Percentiles rank a stretch among this genome's conserved stretches.
Evolutionary conservation across 164 flowering plant genomes (phyloP).

Genomic region (Hamamelis virginiana): DNA sequence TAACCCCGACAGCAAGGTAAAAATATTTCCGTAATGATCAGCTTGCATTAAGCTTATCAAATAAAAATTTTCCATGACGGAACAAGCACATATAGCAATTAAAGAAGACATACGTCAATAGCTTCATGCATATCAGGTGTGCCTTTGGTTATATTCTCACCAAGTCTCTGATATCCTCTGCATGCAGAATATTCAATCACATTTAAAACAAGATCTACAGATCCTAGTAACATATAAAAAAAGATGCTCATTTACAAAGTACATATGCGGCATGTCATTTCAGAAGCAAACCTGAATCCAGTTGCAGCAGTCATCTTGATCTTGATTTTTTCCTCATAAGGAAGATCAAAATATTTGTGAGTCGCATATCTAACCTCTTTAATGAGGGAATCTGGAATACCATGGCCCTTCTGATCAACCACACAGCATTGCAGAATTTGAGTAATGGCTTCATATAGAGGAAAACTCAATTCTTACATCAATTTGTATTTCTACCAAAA

Average conservation of each 20-base stretch:
- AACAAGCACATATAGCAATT: not conserved
- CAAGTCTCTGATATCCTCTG: slow-evolving; percentile 92
- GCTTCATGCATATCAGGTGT: slow-evolving; percentile 95
- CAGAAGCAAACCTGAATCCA: slow-evolving; percentile 66
- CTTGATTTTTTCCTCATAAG: slow-evolving; percentile 74
- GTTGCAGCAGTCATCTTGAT: slow-evolving; percentile 73
- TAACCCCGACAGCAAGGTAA: too few species aligned
- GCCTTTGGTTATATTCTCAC: slow-evolving; percentile 86
- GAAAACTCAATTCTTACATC: not conserved
- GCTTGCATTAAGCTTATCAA: too few species aligned
- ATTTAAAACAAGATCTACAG: not conserved
- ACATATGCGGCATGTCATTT: not conserved
- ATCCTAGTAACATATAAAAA: not conserved
- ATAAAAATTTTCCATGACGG: not conserved
- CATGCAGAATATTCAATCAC: slow-evolving; percentile 20
- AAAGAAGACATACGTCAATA: slow-evolving; percentile 68
- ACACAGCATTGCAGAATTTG: slow-evolving; percentile 1
- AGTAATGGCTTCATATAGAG: too few species aligned
- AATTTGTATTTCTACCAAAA: too few species aligned
- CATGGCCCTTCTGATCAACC: slow-evolving; percentile 78
- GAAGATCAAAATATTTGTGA: slow-evolving; percentile 60
- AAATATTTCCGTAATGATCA: too few species aligned
- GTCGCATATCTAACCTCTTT: slow-evolving; percentile 58
- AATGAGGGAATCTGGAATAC: slow-evolving; percentile 74
- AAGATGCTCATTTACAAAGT: not conserved